Evolutionary conservation across 1,139 yeast genomes (phyloP), one percentile per base, ranked within the genome.

Genomic region (Yamadazyma diddensiae): DNA sequence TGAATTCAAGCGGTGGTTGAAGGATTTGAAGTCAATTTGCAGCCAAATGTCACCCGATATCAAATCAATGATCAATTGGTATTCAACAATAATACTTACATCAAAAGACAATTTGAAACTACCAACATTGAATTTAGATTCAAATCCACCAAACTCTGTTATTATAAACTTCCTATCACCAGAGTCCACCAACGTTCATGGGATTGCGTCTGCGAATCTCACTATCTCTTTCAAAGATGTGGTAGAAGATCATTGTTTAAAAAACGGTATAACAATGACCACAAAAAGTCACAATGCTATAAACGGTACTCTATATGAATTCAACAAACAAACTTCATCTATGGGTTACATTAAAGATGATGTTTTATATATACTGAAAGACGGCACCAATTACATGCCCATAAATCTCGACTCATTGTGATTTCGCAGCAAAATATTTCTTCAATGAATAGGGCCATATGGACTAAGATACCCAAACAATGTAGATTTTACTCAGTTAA

Each of bases 151-250:
- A 24, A 4, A 18, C 14, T 8, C 9, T 6, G 10, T 12, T 25
- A 17, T 28, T 12, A 29, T 18, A 21, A 22, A 23, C 15, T 18
- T 24, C n/a, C 14, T 31, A 12, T n/a, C n/a, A n/a, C n/a, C n/a
- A n/a, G n/a, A n/a, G n/a, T n/a, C n/a, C n/a, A n/a, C n/a, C n/a
- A 14, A 17, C 10, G 13, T 23, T 9, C 45, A 58, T 16, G 69
- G 69, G 1, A 49, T 62, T 3, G 65, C 70, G 0, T 42, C 61
- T 0, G 46, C 53, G 26, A 53, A 52, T 21, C 48, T 66, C 4
- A 37, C 52, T 34, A 57, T 65, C 3, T 46, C 65, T 1, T 69
- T 64, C 37, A 64, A 55, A 31, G 72, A 69, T 37, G 70, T 68
- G 11, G 62, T 69, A 3, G 43, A 41, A 22, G 45, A 55, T 1